Evolutionary conservation across 2,329 filamentous ascomycete species (phyloP).

Genomic region (Arthrocladium fulminans): DNA sequence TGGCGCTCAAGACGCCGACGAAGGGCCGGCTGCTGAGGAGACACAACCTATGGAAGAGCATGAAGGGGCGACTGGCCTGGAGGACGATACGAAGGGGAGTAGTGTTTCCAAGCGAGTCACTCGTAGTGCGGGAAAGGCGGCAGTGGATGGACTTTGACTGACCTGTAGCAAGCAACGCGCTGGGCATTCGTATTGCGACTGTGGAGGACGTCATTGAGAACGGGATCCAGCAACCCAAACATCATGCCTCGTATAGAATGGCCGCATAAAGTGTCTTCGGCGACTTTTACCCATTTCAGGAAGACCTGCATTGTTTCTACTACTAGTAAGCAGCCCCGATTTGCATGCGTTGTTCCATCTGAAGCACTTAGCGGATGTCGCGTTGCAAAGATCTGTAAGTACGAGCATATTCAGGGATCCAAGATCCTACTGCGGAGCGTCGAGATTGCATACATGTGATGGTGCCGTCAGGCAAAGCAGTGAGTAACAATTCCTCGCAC

Average conservation of each 20-base stretch:
- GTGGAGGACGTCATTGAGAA: no score
- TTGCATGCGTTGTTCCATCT: no score
- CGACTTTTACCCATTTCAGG: background rate
- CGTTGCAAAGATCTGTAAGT: no score
- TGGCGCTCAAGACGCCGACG: background rate
- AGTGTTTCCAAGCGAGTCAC: conserved; percentile 18
- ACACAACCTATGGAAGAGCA: background rate
- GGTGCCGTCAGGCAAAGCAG: background rate
- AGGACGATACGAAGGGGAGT: conserved; percentile 9
- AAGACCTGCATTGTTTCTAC: background rate
- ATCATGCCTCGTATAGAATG: no score
- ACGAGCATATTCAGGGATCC: no score
- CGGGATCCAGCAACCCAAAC: no score
- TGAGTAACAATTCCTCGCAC: background rate
- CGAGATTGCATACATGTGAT: no score
- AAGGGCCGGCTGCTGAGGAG: conserved; percentile 1
- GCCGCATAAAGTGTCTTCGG: background rate
- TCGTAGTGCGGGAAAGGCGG: conserved; percentile 12
- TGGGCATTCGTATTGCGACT: no score
- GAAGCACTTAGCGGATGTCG: no score
- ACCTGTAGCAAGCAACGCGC: no score
- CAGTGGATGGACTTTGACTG: conserved; percentile 1
- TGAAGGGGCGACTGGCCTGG: conserved; percentile 15
- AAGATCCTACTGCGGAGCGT: no score
- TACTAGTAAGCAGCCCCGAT: background rate